Conservation (phyloP, 352 stramenopile genomes). For the Globisporangium okanoganense region DNA sequence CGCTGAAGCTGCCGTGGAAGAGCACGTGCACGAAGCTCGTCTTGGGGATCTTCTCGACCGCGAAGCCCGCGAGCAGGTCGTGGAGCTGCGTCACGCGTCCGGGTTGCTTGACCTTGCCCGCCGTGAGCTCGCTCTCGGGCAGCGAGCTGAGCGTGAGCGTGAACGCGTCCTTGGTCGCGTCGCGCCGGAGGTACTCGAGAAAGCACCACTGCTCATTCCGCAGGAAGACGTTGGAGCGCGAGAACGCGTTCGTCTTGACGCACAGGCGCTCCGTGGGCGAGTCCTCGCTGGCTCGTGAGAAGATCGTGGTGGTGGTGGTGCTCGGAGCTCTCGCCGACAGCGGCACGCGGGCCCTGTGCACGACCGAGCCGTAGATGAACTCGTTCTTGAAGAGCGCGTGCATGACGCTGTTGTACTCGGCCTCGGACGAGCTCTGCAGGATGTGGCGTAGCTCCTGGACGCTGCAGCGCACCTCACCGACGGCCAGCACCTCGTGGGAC, state of each 20-base stretch:
- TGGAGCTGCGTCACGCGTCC: conserved; percentile 37
- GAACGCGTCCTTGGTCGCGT: conserved; percentile 16
- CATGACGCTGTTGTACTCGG: conserved; percentile 37
- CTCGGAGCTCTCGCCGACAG: no score
- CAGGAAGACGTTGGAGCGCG: conserved; percentile 31
- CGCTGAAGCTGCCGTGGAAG: conserved; percentile 30
- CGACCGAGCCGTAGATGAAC: conserved; percentile 50
- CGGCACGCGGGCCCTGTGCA: conserved; percentile 33
- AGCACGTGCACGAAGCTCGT: conserved; percentile 36
- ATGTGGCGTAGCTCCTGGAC: conserved; percentile 16
- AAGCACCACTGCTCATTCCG: conserved; percentile 41
- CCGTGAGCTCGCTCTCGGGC: conserved; percentile 21
- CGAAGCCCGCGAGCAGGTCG: conserved; percentile 28
- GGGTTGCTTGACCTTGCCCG: conserved; percentile 34
- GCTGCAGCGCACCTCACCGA: conserved; percentile 15
- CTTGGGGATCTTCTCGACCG: conserved; percentile 30
- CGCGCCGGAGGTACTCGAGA: conserved; percentile 26
- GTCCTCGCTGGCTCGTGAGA: conserved; percentile 1
- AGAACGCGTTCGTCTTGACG: conserved; percentile 37
- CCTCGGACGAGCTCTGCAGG: conserved; percentile 26
- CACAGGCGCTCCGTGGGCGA: conserved; percentile 21
- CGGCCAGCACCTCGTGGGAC: conserved; percentile 12
- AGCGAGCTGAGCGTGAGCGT: conserved; percentile 31
- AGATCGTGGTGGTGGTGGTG: conserved; percentile 12
- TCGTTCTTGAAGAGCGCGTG: conserved; percentile 31